Percentiles rank a stretch among this genome's conserved stretches.
Evolutionary conservation across 169 alveolate genomes (phyloP).

Genomic region (Eimeria brunetti): DNA sequence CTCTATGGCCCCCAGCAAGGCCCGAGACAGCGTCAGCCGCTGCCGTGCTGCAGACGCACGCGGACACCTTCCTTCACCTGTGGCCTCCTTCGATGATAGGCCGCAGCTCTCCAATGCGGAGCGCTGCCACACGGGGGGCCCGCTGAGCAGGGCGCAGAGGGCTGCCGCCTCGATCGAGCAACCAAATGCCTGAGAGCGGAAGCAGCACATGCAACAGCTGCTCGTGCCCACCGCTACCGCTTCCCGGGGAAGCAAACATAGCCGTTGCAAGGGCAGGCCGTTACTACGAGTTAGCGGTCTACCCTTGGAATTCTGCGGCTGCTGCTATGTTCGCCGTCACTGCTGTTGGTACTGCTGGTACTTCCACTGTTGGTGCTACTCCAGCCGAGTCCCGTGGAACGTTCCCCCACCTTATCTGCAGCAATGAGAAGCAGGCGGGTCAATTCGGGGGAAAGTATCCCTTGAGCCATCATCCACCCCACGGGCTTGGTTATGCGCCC

Average conservation of each 20-base stretch:
- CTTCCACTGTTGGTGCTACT: not conserved
- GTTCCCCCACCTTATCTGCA: constrained; percentile 42
- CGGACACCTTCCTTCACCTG: not conserved
- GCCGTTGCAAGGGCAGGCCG: not conserved
- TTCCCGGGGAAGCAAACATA: not conserved
- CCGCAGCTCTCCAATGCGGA: constrained; percentile 42
- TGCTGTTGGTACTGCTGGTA: not conserved
- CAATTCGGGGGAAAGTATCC: constrained; percentile 56
- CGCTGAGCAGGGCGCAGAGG: constrained; percentile 61
- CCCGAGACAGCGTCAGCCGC: constrained; percentile 58
- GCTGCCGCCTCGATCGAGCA: constrained; percentile 68
- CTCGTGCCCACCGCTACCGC: not conserved
- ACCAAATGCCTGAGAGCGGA: constrained; percentile 56
- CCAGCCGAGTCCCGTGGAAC: not conserved
- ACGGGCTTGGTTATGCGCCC: constrained; percentile 47
- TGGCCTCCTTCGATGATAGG: not conserved
- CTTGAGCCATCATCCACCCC: constrained; percentile 53
- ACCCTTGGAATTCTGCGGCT: not conserved
- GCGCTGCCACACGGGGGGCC: constrained; percentile 69
- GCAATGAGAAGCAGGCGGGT: constrained; percentile 49
- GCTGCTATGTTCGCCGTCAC: not conserved
- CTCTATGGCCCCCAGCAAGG: constrained; percentile 43
- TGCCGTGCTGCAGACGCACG: constrained; percentile 64
- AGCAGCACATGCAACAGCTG: not conserved
- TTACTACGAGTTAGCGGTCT: not conserved